Percentiles rank a stretch among this genome's conserved stretches.
Evolutionary conservation across 129 eudicot genomes (phyloP).

Genomic region (Arctium minus): DNA sequence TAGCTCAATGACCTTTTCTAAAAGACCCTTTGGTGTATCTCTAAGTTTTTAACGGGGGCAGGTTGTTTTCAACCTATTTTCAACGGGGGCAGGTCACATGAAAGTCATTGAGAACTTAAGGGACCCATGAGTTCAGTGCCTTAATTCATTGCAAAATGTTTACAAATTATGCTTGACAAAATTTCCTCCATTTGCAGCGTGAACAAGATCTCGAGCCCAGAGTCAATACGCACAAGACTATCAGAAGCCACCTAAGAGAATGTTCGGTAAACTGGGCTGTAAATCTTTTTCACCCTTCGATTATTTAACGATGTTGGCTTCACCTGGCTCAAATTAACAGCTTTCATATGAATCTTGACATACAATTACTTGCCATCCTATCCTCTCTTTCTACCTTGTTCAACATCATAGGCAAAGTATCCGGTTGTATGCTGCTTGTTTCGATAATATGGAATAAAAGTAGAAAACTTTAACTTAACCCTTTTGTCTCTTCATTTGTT

Average conservation of each 20-base stretch:
- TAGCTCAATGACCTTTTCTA: neutral
- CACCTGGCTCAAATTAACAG: neutral
- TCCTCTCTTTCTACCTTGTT: neutral
- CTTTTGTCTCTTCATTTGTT: slow-evolving; percentile 15
- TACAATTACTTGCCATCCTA: neutral
- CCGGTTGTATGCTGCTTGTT: neutral
- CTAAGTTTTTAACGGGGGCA: no score
- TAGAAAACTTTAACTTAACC: neutral
- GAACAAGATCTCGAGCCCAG: slow-evolving; percentile 51
- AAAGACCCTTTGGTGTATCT: neutral
- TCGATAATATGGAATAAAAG: neutral
- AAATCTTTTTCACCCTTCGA: neutral
- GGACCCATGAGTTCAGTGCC: neutral
- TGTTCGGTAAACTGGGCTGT: slow-evolving; percentile 2
- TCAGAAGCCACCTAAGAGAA: slow-evolving; percentile 42
- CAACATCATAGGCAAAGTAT: neutral
- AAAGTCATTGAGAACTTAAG: neutral
- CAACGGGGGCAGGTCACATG: neutral
- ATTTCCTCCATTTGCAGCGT: slow-evolving; percentile 41
- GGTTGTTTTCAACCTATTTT: no score
- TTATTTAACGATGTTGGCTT: slow-evolving; percentile 3
- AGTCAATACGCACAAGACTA: slow-evolving; percentile 53
- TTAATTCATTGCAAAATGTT: neutral
- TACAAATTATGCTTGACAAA: neutral
- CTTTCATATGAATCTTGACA: neutral